Conservation (phyloP, 2,329 filamentous ascomycete species). For the Penicillium sp. region DNA sequence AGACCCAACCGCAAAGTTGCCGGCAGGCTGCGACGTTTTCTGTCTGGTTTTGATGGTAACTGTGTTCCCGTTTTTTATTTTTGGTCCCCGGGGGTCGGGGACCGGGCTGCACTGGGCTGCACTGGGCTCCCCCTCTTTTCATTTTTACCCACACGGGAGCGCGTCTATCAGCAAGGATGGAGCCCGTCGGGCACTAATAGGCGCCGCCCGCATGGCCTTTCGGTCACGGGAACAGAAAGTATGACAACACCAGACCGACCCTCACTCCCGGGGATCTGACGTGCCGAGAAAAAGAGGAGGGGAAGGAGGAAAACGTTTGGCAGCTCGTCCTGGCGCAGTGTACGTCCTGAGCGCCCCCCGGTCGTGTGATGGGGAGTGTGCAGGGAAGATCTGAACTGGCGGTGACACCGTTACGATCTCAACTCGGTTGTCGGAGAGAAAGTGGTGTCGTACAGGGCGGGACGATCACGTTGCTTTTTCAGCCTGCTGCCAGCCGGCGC, state of each 20-base stretch:
- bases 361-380: slow-evolving; percentile 11
- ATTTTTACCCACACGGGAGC: slow-evolving; percentile 25
- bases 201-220: slow-evolving; percentile 26
- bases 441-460: slow-evolving; percentile 10
- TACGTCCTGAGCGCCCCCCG: not conserved
- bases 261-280: slow-evolving; percentile 4
- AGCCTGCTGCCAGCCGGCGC: slow-evolving; percentile 15
- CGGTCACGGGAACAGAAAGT: slow-evolving; percentile 26
- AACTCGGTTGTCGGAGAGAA: slow-evolving; percentile 9
- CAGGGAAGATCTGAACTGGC: not conserved
- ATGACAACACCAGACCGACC: slow-evolving; percentile 3
- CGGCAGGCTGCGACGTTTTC: slow-evolving; percentile 13
- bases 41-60: not conserved
- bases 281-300: not conserved
- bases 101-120: not conserved
- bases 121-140: not conserved
- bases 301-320: not conserved
- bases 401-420: slow-evolving; percentile 15
- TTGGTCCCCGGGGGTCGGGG: not conserved
- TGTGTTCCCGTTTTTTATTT: not conserved
- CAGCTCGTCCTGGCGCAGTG: not conserved
- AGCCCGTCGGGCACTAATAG: slow-evolving; percentile 29
- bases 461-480: slow-evolving; percentile 18
- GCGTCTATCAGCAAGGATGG: slow-evolving; percentile 28
- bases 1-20: slow-evolving; percentile 11